Conservation (phyloP, 2,329 filamentous ascomycete species). For the Beauveria asiatica region DNA sequence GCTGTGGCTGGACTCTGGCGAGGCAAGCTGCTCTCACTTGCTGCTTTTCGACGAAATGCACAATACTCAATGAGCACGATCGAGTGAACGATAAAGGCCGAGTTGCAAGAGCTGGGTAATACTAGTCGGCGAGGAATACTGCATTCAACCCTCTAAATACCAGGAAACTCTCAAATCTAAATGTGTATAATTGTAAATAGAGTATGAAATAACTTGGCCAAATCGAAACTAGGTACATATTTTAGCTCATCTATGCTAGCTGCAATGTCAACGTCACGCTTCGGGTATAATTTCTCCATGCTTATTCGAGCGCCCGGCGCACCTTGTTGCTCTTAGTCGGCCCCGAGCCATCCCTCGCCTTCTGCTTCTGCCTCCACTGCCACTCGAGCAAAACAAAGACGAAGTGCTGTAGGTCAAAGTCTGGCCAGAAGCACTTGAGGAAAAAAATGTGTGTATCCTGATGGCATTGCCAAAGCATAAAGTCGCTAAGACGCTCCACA, state of each 20-base stretch:
- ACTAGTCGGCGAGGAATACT: not conserved
- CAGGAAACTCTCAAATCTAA: not conserved
- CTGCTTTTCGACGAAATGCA: too few species aligned
- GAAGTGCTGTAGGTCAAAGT: slow-evolving; percentile 91
- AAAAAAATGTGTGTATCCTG: slow-evolving; percentile 90
- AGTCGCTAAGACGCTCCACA: slow-evolving; percentile 87
- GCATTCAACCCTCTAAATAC: not conserved
- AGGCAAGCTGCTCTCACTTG: too few species aligned
- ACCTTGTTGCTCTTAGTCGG: slow-evolving; percentile 16
- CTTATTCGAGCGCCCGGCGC: slow-evolving; percentile 18
- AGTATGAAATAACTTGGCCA: not conserved
- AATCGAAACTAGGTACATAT: not conserved
- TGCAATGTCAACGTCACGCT: not conserved
- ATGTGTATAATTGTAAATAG: not conserved
- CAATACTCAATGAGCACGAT: too few species aligned
- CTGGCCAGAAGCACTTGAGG: slow-evolving; percentile 85
- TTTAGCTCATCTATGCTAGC: not conserved
- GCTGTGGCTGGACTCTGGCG: not conserved
- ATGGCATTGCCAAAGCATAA: slow-evolving; percentile 98
- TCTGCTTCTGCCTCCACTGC: slow-evolving; percentile 59
- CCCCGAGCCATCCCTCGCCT: slow-evolving; percentile 36
- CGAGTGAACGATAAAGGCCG: too few species aligned
- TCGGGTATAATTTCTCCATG: slow-evolving; percentile 4
- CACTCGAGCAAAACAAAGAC: slow-evolving; percentile 88
- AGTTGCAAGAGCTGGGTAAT: not conserved